Evolutionary conservation across 2,329 filamentous ascomycete species (phyloP).

Genomic region (Exophiala lecanii-corni): DNA sequence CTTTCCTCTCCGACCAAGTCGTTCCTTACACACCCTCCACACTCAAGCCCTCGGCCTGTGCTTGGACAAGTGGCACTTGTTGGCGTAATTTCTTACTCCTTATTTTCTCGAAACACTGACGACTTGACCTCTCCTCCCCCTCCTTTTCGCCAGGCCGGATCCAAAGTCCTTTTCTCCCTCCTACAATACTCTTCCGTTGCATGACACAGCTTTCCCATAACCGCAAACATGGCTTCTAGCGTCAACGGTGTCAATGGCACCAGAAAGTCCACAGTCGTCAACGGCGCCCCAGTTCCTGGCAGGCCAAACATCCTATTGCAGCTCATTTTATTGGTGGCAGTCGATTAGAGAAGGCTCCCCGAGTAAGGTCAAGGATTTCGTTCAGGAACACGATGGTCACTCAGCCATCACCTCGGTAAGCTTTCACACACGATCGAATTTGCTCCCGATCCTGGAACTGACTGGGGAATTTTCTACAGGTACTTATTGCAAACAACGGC

Average conservation of each 20-base stretch:
- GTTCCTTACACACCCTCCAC: conserved; percentile 3
- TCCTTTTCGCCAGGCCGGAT: conserved; percentile 4
- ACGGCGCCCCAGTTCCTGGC: conserved; percentile 61
- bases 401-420: conserved; percentile 97
- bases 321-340: conserved; percentile 98
- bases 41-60: conserved; percentile 18
- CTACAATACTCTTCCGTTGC: conserved; percentile 7
- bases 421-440: too few species aligned
- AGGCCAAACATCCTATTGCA: conserved; percentile 75
- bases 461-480: conserved; percentile 62
- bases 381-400: conserved; percentile 81
- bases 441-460: too few species aligned
- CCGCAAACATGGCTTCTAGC: conserved; percentile 34
- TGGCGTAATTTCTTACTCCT: conserved; percentile 22
- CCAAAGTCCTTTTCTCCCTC: neutral
- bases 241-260: conserved; percentile 33
- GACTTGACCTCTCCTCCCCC: conserved; percentile 2
- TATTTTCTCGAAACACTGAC: conserved; percentile 9
- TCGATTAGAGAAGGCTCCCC: conserved; percentile 74
- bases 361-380: conserved; percentile 93
- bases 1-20: conserved; percentile 18
- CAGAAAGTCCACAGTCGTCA: conserved; percentile 32
- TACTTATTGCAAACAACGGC: conserved; percentile 98
- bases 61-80: conserved; percentile 19
- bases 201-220: conserved; percentile 25